Base-by-base conservation (phyloP, 305 asterid genomes). In the Andrographis paniculata region DNA sequence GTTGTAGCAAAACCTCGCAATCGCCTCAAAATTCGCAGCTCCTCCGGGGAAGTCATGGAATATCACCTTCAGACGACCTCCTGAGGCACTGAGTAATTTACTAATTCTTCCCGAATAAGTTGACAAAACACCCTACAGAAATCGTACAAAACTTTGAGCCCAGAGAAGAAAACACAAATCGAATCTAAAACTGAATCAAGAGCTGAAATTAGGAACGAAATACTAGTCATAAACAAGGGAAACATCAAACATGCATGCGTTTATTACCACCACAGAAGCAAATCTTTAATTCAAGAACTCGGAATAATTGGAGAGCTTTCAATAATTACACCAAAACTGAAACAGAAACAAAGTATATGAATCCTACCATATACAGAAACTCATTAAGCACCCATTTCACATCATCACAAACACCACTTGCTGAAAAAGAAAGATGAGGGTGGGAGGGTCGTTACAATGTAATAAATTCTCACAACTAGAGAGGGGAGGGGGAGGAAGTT, bases 21-120 rank as follows among this genome's bases (percentile, higher is more conserved):
- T 60, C 43, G 69, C 75, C 82, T 84, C 95, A 50, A 87, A 87
- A 57, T 67, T 67, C 13, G 73, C 71, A 22, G 94, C 73, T 67
- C 97, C 97, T 24, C 95, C 97, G 0, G 97, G 97, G 35, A 87
- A 84, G 59, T 78, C 88, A 17, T 80, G 66, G 78, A 76, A 75
- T 46, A 84, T 70, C 61, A 80, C 79, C 84, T 84, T 87, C 21
- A 75, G 55, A 56, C 58, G 5, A 9, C 71, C 70, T 63, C 69
- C 64, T 6, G 86, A 65, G 66, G 71, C 76, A 9, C 73, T 31
- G 2, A 87, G 48, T 50, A 84, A 30, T 45, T 62, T 71, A 15
- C 55, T 62, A 27, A 87, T 71, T 53, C 70, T 78, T 49, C 79
- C 78, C 0, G 88, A 80, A 54, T 78, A 77, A 12, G 59, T 62